phyloP scores from a whole-genome alignment of 2,329 filamentous ascomycete species.

The Sporothrix protearum region DNA sequence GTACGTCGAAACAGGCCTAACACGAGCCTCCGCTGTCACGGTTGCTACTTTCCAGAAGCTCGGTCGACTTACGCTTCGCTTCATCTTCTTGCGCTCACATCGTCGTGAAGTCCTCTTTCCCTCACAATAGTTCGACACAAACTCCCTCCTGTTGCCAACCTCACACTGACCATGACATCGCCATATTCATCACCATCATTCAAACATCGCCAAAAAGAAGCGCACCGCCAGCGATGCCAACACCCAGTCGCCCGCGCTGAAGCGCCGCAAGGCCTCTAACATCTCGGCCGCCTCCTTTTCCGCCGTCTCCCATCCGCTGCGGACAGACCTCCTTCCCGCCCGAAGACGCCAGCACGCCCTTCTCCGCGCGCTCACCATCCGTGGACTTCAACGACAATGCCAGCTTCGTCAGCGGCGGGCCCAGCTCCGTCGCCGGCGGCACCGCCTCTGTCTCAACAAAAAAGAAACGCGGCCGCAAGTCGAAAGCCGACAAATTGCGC shows the following conservation, averaged over 20 bases:
- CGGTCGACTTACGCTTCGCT: neutral
- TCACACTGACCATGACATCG: conserved; percentile 51
- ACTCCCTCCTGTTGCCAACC: neutral
- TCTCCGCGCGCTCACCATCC: conserved; percentile 60
- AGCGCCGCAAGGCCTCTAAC: conserved; percentile 68
- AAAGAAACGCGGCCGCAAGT: conserved; percentile 61
- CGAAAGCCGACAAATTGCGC: conserved; percentile 51
- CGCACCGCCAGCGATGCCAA: conserved; percentile 56
- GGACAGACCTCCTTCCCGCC: conserved; percentile 79
- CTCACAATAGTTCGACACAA: no score
- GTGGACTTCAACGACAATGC: conserved; percentile 62
- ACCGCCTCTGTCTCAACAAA: conserved; percentile 42
- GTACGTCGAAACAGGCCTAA: neutral
- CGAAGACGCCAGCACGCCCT: conserved; percentile 54
- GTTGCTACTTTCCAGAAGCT: conserved; percentile 1
- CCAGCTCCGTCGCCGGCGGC: conserved; percentile 30
- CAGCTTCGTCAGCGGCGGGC: conserved; percentile 60
- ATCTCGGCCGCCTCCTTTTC: conserved; percentile 51
- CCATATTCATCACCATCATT: conserved; percentile 50
- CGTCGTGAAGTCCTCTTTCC: neutral
- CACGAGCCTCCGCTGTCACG: neutral
- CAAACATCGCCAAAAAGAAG: conserved; percentile 53
- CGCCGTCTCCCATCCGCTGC: conserved; percentile 62
- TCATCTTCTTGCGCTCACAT: neutral
- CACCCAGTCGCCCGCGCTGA: conserved; percentile 46